These are phyloP conservation scores for Urtica urens DNA, from an alignment of 306 rosid genomes.

Conservation along the genomic window DNA sequence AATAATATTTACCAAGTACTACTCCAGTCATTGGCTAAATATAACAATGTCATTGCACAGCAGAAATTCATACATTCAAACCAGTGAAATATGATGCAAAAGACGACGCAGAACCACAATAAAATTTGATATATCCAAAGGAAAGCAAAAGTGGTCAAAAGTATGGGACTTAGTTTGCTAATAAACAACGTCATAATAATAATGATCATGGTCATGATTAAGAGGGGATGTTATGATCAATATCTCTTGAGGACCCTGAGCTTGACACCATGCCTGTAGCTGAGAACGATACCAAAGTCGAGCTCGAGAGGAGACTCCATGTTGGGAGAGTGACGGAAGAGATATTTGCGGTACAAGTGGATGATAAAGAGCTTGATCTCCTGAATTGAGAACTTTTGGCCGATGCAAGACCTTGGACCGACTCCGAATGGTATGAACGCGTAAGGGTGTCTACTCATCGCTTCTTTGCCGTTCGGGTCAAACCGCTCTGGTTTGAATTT, in stretches of 20 bases:
- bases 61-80: too few species aligned
- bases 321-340: constrained; percentile 63
- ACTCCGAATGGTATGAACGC: constrained; percentile 83
- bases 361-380: constrained; percentile 78
- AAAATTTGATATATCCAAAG: too few species aligned
- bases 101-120: too few species aligned
- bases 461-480: constrained; percentile 66
- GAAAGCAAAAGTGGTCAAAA: too few species aligned
- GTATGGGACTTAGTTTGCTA: too few species aligned
- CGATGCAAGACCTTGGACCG: constrained; percentile 88
- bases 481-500: constrained; percentile 90
- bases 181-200: not conserved
- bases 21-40: too few species aligned
- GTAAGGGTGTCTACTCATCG: constrained; percentile 70
- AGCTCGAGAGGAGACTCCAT: constrained; percentile 79
- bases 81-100: too few species aligned
- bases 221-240: not conserved
- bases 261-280: constrained; percentile 80
- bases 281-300: constrained; percentile 79
- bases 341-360: constrained; percentile 61
- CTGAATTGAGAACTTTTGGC: constrained; percentile 64
- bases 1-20: too few species aligned
- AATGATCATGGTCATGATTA: too few species aligned
- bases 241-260: constrained; percentile 42
- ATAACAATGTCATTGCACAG: too few species aligned